Conservation (phyloP, 106 monocot species). For the Agapanthus africanus region DNA sequence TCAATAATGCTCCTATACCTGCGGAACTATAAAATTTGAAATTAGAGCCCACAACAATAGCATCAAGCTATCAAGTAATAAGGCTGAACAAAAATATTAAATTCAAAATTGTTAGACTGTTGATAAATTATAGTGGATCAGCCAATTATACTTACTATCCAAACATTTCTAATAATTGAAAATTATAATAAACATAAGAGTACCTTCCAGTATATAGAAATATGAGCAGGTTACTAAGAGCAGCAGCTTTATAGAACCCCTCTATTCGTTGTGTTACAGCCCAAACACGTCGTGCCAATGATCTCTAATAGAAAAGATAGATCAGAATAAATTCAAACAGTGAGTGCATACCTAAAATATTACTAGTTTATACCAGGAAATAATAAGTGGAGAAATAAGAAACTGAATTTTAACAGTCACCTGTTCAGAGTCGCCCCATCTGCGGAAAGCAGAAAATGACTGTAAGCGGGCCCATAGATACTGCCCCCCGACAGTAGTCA, state of each 20-base stretch:
- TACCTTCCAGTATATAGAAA: slow-evolving; percentile 94
- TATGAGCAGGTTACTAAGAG: slow-evolving; percentile 67
- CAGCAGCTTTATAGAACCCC: slow-evolving; percentile 74
- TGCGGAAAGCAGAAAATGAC: slow-evolving; percentile 89
- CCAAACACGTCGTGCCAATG: slow-evolving; percentile 64
- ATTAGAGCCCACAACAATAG: background rate
- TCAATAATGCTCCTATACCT: slow-evolving; percentile 96
- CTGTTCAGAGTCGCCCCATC: slow-evolving; percentile 98
- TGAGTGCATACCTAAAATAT: background rate
- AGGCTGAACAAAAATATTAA: background rate
- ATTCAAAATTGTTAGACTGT: background rate
- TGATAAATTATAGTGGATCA: background rate
- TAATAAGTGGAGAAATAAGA: background rate
- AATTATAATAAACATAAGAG: background rate
- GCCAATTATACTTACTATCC: background rate
- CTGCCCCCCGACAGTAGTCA: slow-evolving; percentile 78
- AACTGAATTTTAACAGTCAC: slow-evolving; percentile 15
- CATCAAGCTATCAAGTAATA: background rate
- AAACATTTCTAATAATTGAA: background rate
- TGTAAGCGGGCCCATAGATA: slow-evolving; percentile 92
- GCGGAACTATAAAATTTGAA: slow-evolving; percentile 11
- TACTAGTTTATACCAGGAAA: background rate
- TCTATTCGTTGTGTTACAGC: slow-evolving; percentile 58
- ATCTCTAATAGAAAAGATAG: slow-evolving; percentile 54
- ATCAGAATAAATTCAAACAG: slow-evolving; percentile 4